Percentiles rank a stretch among this genome's conserved stretches.
Evolutionary conservation across 192 early-diverging fungal genomes (phyloP).

Genomic region (Backusella westeae): DNA sequence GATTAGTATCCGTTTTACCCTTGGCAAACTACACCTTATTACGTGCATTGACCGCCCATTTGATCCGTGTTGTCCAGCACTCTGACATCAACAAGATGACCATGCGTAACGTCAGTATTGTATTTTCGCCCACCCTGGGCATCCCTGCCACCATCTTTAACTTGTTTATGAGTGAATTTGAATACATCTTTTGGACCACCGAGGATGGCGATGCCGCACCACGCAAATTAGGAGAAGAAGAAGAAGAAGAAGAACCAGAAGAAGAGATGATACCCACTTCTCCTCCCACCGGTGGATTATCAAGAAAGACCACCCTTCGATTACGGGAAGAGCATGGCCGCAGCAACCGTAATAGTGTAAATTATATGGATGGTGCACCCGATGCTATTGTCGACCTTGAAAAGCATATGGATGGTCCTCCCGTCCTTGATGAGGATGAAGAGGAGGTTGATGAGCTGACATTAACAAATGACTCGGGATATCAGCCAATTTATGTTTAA

Average conservation of each 20-base stretch:
- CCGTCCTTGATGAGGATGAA: conserved; percentile 31
- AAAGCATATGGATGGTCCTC: conserved; percentile 32
- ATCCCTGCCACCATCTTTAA: conserved; percentile 94
- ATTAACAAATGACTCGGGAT: conserved; percentile 2
- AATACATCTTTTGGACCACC: conserved; percentile 78
- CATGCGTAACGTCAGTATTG: conserved; percentile 91
- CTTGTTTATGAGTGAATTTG: conserved; percentile 88
- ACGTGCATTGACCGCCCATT: conserved; percentile 82
- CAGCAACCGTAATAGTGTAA: conserved; percentile 45
- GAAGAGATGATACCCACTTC: background rate
- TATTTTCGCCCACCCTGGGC: conserved; percentile 92
- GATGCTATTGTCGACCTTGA: conserved; percentile 41
- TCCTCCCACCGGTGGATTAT: background rate
- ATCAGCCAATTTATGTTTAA: background rate
- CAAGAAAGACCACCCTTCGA: conserved; percentile 17
- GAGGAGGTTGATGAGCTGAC: conserved; percentile 44
- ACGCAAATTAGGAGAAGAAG: conserved; percentile 16
- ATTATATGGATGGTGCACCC: conserved; percentile 44
- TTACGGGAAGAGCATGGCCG: conserved; percentile 32
- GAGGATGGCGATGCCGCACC: conserved; percentile 59
- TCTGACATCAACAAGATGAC: conserved; percentile 92
- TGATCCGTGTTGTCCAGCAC: conserved; percentile 85
- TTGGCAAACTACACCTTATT: conserved; percentile 89
- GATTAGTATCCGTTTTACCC: conserved; percentile 76
- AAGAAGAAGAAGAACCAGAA: conserved; percentile 8